Evolutionary conservation across 805 yeast genomes (phyloP).

Genomic region (Clavispora carvajalis): DNA sequence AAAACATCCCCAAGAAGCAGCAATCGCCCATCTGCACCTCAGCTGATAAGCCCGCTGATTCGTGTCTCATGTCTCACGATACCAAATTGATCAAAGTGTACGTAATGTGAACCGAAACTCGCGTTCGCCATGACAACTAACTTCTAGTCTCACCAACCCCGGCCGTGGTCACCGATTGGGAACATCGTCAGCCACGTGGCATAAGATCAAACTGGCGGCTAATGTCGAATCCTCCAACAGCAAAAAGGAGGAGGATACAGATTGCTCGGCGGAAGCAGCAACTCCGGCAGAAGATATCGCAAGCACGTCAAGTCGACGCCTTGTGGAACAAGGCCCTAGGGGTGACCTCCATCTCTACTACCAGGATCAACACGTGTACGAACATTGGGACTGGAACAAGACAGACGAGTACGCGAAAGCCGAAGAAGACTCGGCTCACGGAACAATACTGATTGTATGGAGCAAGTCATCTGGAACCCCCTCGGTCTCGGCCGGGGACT

Average conservation of each 20-base stretch:
- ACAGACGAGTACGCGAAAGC: neutral
- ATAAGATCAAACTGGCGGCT: slow-evolving; percentile 34
- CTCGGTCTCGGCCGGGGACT: no score
- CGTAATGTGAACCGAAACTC: neutral
- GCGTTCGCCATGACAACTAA: slow-evolving; percentile 3
- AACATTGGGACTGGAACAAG: slow-evolving; percentile 32
- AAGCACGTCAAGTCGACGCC: slow-evolving; percentile 1
- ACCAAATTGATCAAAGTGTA: slow-evolving; percentile 4
- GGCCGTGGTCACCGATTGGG: slow-evolving; percentile 35
- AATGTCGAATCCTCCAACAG: slow-evolving; percentile 4
- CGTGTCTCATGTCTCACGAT: neutral
- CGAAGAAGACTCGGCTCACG: neutral
- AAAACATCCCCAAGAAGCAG: no score
- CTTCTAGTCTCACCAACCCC: slow-evolving; percentile 25
- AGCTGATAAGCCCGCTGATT: neutral
- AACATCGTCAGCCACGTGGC: slow-evolving; percentile 39
- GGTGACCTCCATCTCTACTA: slow-evolving; percentile 31
- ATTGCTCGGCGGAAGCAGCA: neutral
- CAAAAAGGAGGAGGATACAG: slow-evolving; percentile 1
- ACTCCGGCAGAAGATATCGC: neutral
- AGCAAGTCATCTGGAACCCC: no score
- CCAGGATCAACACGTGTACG: slow-evolving; percentile 15
- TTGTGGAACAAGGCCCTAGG: slow-evolving; percentile 24
- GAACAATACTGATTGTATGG: neutral
- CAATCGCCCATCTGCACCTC: no score